Evolutionary conservation across 441 rosid genomes (phyloP), one percentile per base, ranked within the genome.

Genomic region (Syzygium malaccense): DNA sequence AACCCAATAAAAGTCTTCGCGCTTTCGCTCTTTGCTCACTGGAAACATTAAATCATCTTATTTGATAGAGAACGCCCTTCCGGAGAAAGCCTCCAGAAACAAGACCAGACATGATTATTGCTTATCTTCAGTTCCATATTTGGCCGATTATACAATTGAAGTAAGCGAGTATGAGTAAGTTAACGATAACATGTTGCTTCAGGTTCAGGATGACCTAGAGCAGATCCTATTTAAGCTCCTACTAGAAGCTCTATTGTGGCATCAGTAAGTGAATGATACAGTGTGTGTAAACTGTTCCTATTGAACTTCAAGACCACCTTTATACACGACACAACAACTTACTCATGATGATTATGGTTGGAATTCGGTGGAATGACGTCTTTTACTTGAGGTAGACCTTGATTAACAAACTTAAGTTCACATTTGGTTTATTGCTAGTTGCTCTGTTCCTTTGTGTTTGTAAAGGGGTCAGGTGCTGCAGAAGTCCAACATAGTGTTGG

Each of bases 271-370:
- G 45, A 41, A 41, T 41, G 45, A 41, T 26, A 11, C 30, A 4
- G 7, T 25, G n/a, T 58, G 62, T 51, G 3, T 51, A 14, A 58
- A 2, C 15, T 26, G 0, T 58, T 58, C 26, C 30, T 58, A 11
- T 1, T 26, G 1, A 58, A 58, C 14, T 58, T 58, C 15, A 26
- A 11, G 64, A 26, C 62, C 30, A 58, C 26, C 30, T 58, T 58
- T 26, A 26, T 28, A 26, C 3, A 0, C 0, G 64, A 1, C 15
- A 2, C 0, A 1, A 0, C 30, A 58, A 58, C 5, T 25, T 58
- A 4, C 15, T 12, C 7, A 0, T 58, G 15, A 58, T 58, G 15
- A 26, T 58, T 58, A 11, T 26, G 30, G 30, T 58, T 58, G 26
- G 64, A 58, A 58, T 58, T 58, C 0, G 15, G 26, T 58, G 15